Base-by-base conservation (phyloP, 176 grass and related monocot genomes). In the Aegilops sharonensis region DNA sequence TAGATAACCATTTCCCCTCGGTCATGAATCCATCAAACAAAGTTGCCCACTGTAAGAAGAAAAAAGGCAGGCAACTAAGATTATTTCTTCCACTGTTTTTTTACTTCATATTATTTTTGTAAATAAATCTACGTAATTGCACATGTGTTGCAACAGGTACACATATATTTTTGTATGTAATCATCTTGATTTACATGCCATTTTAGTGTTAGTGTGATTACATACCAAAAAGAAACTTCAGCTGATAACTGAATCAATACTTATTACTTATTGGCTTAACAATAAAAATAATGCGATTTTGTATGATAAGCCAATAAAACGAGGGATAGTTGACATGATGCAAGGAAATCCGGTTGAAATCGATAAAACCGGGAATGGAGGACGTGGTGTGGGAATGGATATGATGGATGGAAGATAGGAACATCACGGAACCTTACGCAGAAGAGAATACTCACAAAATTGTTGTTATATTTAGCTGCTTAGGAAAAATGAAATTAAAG, bases 21-120 rank as follows among this genome's bases (percentile, higher is more conserved):
- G 82, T 10, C 89, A 94, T 72, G 9, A 91, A 93, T 80, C 81
- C 92, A 85, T 97, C 84, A 64, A 94, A 84, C n/a, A 97, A 11
- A 18, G 6, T 84, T 5, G 21, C 76, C 91, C 95, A 97, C 92
- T 97, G 43, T 10, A 78, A 3, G 18, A 65, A n/a, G 11, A 9
- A 66, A 25, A 42, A 72, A 3, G 6, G 6, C 2, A 21, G 0
- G 2, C 7, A 21, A 1, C 7, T 59, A 0, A 2, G 18, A 21
- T 59, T 59, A 21, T 9, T 21, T 59, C 1, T 59, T 59, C 20
- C 20, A 59, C 9, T 70, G 0, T 20, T 11, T 21, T 37, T 20
- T 37, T 39, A 18, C 5, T 14, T 4, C 8, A 3, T 70, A 11
- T 11, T 59, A 8, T 1, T 59, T 59, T 21, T 21, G 15, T 59